Evolutionary conservation across 768 basidiomycete genomes (phyloP).

Genomic region (Mycena crocata): DNA sequence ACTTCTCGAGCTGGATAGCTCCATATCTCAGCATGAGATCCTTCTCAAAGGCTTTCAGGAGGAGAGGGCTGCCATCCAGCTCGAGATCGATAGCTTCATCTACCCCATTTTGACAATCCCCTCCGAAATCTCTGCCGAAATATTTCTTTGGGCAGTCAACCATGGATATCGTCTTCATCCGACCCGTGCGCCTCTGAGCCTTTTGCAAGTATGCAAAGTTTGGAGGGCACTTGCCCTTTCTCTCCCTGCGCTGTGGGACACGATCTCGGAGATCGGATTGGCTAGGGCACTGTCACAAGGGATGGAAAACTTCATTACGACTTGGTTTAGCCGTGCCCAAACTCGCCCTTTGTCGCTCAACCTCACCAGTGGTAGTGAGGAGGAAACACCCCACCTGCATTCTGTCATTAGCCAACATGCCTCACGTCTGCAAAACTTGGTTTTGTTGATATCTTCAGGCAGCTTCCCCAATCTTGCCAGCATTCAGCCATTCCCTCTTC

Average conservation of each 20-base stretch:
- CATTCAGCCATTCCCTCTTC: conserved; percentile 9
- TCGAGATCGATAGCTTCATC: no score
- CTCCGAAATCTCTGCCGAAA: conserved; percentile 17
- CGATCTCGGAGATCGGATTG: background rate
- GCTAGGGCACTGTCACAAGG: background rate
- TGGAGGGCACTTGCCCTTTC: conserved; percentile 19
- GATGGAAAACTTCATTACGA: background rate
- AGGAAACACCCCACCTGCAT: background rate
- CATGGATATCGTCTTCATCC: background rate
- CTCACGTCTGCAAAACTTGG: conserved; percentile 5
- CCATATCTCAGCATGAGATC: no score
- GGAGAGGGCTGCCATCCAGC: no score
- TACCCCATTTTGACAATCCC: background rate
- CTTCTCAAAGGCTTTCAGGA: no score
- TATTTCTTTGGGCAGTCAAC: conserved; percentile 1
- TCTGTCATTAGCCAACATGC: conserved; percentile 12
- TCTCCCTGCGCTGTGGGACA: conserved; percentile 23
- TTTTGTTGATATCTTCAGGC: background rate
- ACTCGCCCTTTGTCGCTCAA: conserved; percentile 9
- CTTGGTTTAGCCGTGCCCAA: conserved; percentile 19
- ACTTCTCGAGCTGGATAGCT: no score
- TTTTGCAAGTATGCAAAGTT: conserved; percentile 14
- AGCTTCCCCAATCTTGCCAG: background rate
- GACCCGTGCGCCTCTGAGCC: conserved; percentile 1
- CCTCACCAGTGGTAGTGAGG: background rate